Evolutionary conservation across 2,329 filamentous ascomycete species (phyloP), one percentile per base, ranked within the genome.

Genomic region (Alternaria triticimaculans): DNA sequence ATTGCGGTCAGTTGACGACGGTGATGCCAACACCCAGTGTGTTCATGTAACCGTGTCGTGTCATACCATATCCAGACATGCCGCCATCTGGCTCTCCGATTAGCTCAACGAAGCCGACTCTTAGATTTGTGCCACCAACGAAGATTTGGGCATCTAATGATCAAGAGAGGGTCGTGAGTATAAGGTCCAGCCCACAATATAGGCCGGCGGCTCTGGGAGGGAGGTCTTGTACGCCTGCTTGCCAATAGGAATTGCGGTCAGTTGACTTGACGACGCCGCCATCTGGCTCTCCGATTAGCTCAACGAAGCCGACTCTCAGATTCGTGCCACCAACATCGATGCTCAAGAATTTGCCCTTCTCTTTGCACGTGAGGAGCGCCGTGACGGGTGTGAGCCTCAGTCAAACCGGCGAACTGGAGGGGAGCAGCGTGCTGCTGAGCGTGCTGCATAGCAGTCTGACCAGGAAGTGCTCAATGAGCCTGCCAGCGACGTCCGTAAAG

Each of bases 101-200:
- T 25, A 92, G 79, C 71, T 91, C 88, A 57, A 92, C 84, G 68
- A 92, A 91, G 28, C 88, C 89, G 26, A 90, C 89, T 73, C 90
- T 84, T 49, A 92, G 81, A 70, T 92, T 92, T 7, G 89, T 90
- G 9, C 90, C 90, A 65, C 90, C 90, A 67, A 88, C 89, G 71
- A 70, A 67, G 59, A 71, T 83, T 33, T 33, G 30, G 30, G 30
- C 30, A 33, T 33, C 30, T 33, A 1, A 63, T 48, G 71, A 77
- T 7, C 77, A 71, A 23, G 74, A 76, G 49, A 74, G 61, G 62
- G 65, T 77, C 9, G 64, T 49, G 6, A 48, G 44, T 43, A 67
- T 7, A 67, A 43, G 14, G 64, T 53, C 4, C 64, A 53, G 23
- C 67, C 65, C 23, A 62, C 49, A 20, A 63, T 0, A 49, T 71